Conservation (phyloP, 352 stramenopile species). For the Globisporangium paroecandrum region DNA sequence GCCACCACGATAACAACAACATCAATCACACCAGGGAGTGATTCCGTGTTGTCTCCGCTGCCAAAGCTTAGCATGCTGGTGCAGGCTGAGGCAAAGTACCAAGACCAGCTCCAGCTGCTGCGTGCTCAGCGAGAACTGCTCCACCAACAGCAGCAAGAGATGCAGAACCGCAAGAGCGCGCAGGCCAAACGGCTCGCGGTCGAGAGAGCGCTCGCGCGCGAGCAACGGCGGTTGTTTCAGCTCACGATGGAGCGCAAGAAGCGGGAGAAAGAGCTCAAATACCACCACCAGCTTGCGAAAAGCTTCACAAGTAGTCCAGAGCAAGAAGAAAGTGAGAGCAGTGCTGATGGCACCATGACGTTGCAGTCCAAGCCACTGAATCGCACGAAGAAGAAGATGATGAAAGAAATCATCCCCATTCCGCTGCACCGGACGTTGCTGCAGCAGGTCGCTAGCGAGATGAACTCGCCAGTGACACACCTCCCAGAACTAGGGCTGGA, state of each 20-base stretch:
- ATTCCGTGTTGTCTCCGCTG: constrained; percentile 23
- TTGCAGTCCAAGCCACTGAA: not conserved
- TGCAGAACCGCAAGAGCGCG: constrained; percentile 32
- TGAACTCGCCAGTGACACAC: not conserved
- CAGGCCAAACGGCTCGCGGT: constrained; percentile 30
- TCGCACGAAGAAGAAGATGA: constrained; percentile 18
- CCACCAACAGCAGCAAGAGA: constrained; percentile 43
- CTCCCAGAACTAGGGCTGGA: constrained; percentile 7
- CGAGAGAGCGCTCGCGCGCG: constrained; percentile 29
- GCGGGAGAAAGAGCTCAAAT: constrained; percentile 45
- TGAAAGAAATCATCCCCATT: constrained; percentile 14
- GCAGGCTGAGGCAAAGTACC: constrained; percentile 53
- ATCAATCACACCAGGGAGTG: not conserved
- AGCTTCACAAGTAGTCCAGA: constrained; percentile 1
- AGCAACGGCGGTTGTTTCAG: constrained; percentile 36
- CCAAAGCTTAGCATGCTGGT: constrained; percentile 49
- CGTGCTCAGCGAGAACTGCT: constrained; percentile 43
- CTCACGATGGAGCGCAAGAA: constrained; percentile 35
- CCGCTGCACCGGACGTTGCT: constrained; percentile 6
- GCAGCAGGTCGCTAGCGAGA: not conserved
- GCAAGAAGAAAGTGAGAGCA: not conserved
- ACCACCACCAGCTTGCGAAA: constrained; percentile 21
- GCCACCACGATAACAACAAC: constrained; percentile 8
- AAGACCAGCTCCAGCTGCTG: constrained; percentile 48
- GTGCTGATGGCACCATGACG: not conserved